Base-by-base conservation (phyloP, 768 basidiomycete species). In the Tylopilus sp. region DNA sequence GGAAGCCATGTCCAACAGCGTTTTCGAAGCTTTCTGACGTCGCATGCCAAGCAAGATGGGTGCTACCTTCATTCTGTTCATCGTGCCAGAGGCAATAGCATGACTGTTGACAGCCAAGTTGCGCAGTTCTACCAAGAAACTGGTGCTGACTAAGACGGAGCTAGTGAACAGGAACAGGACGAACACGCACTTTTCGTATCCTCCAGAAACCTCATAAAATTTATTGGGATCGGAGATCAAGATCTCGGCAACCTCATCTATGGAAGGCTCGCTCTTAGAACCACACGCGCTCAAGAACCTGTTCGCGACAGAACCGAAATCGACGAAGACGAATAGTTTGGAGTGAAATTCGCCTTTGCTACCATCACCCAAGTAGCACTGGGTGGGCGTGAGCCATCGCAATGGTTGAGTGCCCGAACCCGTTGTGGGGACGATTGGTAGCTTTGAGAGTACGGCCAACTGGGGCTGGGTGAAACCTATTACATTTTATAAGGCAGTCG, bases 271-370 rank as follows among this genome's bases (percentile, higher is more conserved):
- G 38, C 80, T 84, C 63, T 85, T 87, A 16, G 94, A 90, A 12
- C 97, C 96, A 60, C 92, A 92, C 4, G 89, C 86, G 48, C 78
- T 81, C 41, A 99, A 75, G 71, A 99, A 98, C 4, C 79, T 76
- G 59, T 94, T 96, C 24, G 88, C 96, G 6, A 77, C 73, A 2
- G 78, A 64, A 3, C 94, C 95, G 65, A 96, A 97, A 66, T 96
- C 86, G 45, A 98, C 83, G 61, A 94, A 97, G 30, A 82, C 78
- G 63, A 98, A 97, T 2, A 96, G 72, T 57, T 87, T 86, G 4
- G 87, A 86, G 63, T 90, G 87, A 36, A 92, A 83, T 31, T 79
- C 76, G 24, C 79, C 78, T 24, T 76, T 72, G 17, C 74, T 68
- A 46, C 76, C 72, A 26, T 76, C 73, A 4, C 78, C 80, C 52